Evolutionary conservation across 441 rosid species (phyloP), one percentile per base, ranked within the genome.

Genomic region (Rhodomyrtus psidioides): DNA sequence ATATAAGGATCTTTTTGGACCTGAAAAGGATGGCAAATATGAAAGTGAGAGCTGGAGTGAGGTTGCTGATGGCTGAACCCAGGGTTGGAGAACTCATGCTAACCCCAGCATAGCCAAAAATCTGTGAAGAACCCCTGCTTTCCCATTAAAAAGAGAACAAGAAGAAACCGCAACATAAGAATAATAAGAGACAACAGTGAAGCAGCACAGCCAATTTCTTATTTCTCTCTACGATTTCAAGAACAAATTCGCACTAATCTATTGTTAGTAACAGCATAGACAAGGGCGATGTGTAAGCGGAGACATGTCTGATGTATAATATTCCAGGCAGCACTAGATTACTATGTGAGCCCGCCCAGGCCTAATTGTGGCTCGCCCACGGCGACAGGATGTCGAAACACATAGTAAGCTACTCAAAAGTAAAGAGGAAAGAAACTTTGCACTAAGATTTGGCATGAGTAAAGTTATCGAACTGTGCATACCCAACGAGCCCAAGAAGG

Each of bases 41-140:
- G 91, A 93, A 91, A 76, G 94, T 92, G 85, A 91, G 90, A 83
- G 90, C 84, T 19, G 94, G 94, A 53, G 85, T 85, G 75, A 93
- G 93, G 84, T 93, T 92, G 39, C 46, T 82, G 86, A 91, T 65
- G 42, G 94, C 94, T n/a, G 94, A 88, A 49, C 89, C 65, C 53
- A 93, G 94, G 85, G 93, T 88, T 26, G 94, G 94, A 15, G 94
- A 93, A 83, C 94, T 91, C 79, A 6, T 21, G 49, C 79, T 70
- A 70, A 39, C 42, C 79, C 79, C 79, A 19, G 49, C 49, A 1
- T 39, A 70, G 79, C 79, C 49, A n/a, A 39, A 10, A 70, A 39
- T 21, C 79, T 70, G 79, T 70, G 79, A 70, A 39, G 13, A 39
- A 6, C n/a, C 79, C 49, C 79, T 34, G 49, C 16, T 70, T 26